A percentile compares a stretch with the other conserved stretches of the same genome.
These are phyloP conservation scores for Arachis monticola DNA, from an alignment of 331 rosid species.

Conservation along the genomic window DNA sequence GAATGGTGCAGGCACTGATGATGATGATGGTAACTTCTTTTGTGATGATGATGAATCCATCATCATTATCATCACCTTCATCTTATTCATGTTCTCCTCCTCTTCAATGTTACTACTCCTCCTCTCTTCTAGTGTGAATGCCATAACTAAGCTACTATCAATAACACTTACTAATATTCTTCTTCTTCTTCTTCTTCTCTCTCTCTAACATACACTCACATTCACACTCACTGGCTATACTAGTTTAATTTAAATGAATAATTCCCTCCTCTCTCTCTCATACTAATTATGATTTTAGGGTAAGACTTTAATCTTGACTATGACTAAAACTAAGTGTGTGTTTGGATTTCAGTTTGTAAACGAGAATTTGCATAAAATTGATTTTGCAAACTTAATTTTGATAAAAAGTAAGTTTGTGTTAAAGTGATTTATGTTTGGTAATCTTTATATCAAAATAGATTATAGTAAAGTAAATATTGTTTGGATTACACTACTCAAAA, in stretches of 20 bases:
- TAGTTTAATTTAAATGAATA: slow-evolving; percentile 1
- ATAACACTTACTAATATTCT: slow-evolving; percentile 4
- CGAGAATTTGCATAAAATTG: too few species aligned
- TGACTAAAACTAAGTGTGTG: too few species aligned
- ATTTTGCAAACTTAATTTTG: too few species aligned
- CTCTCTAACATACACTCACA: slow-evolving; percentile 31
- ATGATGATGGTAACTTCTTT: slow-evolving; percentile 27
- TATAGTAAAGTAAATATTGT: too few species aligned
- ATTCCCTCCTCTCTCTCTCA: slow-evolving; percentile 22
- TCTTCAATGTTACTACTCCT: slow-evolving; percentile 19
- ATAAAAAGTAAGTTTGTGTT: too few species aligned
- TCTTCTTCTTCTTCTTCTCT: neutral
- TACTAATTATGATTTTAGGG: slow-evolving; percentile 17
- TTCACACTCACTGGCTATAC: slow-evolving; percentile 3
- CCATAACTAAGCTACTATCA: slow-evolving; percentile 18
- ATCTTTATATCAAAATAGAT: too few species aligned
- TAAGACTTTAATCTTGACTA: slow-evolving; percentile 1
- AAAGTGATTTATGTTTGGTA: too few species aligned
- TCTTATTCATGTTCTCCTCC: neutral
- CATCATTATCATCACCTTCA: slow-evolving; percentile 33
- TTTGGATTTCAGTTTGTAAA: too few species aligned
- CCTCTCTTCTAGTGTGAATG: slow-evolving; percentile 43
- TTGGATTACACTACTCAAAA: too few species aligned
- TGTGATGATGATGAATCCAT: slow-evolving; percentile 49
- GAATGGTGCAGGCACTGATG: slow-evolving; percentile 75